These are phyloP conservation scores for Monotropa hypopitys DNA, from an alignment of 179 eudicot species.

Conservation along the genomic window DNA sequence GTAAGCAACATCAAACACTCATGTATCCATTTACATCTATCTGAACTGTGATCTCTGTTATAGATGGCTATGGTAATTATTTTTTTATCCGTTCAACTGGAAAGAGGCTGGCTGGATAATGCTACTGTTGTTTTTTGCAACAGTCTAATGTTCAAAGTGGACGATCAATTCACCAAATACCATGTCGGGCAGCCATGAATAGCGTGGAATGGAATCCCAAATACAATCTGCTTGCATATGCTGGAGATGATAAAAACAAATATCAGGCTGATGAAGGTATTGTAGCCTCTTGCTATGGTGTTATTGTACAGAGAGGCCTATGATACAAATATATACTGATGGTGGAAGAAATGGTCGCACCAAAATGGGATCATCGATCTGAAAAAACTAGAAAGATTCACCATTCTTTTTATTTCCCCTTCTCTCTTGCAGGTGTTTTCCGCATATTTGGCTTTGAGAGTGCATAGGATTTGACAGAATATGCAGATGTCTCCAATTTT, in stretches of 20 bases:
- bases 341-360: background rate
- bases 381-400: background rate
- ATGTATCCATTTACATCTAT: no score
- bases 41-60: background rate
- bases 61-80: background rate
- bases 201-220: constrained; percentile 98
- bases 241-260: constrained; percentile 97
- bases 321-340: background rate
- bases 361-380: background rate
- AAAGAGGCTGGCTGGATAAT: background rate
- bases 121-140: constrained; percentile 2
- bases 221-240: constrained; percentile 80
- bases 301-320: background rate
- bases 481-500: background rate
- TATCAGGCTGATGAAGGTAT: constrained; percentile 93
- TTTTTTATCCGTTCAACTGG: background rate
- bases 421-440: constrained; percentile 54
- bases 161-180: constrained; percentile 81
- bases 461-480: constrained; percentile 24
- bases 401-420: background rate
- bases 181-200: constrained; percentile 96
- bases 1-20: constrained; percentile 29
- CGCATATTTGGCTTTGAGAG: constrained; percentile 88
- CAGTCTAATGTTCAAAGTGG: constrained; percentile 85
- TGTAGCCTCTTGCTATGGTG: background rate